phyloP scores from a whole-genome alignment of 768 basidiomycete species.

The Mycena galericulata region DNA sequence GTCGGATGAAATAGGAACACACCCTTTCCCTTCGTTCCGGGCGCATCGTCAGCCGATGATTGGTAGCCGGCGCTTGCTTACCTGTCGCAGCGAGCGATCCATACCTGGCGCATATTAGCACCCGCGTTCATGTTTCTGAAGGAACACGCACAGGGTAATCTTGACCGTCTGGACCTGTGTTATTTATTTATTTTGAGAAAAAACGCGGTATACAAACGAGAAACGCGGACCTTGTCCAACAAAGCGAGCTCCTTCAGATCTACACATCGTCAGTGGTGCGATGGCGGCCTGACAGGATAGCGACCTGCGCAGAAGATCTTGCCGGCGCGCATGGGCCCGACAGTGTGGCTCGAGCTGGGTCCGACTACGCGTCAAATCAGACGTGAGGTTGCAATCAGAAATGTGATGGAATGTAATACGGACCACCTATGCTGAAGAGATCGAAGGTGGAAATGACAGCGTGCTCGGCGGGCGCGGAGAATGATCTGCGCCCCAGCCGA shows the following conservation, averaged over 20 bases:
- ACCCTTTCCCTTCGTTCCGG: slow-evolving; percentile 77
- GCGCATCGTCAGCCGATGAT: slow-evolving; percentile 15
- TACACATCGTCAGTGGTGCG: slow-evolving; percentile 28
- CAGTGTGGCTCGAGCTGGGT: slow-evolving; percentile 64
- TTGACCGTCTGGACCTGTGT: slow-evolving; percentile 82
- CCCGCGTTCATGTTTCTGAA: too few species aligned
- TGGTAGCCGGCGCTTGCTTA: slow-evolving; percentile 40
- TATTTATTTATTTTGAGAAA: slow-evolving; percentile 1
- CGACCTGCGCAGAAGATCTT: slow-evolving; percentile 71
- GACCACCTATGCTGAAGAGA: slow-evolving; percentile 91
- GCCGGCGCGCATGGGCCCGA: slow-evolving; percentile 85
- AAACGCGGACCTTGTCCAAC: slow-evolving; percentile 69
- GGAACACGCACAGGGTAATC: slow-evolving; percentile 79
- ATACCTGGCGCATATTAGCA: slow-evolving; percentile 62
- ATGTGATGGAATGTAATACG: slow-evolving; percentile 13
- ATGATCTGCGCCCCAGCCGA: slow-evolving; percentile 2
- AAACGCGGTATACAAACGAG: neutral
- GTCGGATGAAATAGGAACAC: slow-evolving; percentile 36
- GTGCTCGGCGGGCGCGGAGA: slow-evolving; percentile 64
- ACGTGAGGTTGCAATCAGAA: too few species aligned
- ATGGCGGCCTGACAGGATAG: neutral
- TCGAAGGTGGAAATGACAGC: slow-evolving; percentile 96
- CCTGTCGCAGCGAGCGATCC: slow-evolving; percentile 95
- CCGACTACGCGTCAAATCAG: slow-evolving; percentile 55
- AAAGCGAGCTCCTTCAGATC: slow-evolving; percentile 77